Evolutionary conservation across 345 rosid species (phyloP), one percentile per base, ranked within the genome.

Genomic region (Bruguiera sexangula): DNA sequence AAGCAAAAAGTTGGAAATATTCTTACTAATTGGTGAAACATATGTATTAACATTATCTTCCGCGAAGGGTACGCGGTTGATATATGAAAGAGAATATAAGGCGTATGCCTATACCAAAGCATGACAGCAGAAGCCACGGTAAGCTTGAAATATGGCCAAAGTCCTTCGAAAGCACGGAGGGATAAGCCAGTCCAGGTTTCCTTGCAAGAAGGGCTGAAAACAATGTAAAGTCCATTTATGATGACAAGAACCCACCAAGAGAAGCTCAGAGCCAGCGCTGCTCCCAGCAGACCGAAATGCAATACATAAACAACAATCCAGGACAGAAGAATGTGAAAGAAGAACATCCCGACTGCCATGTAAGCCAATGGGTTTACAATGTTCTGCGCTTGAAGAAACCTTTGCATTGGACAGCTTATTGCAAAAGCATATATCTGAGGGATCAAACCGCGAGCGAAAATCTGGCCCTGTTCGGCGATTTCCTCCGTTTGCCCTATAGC

Each of bases 331-430:
- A 82, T 69, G 81, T 94, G 98, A 20, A 94, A 0, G 50, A 91
- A 69, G 79, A 89, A 84, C 8, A 94, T 96, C 13, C 84, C 95
- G 39, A 89, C 76, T 0, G 96, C 75, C 88, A 89, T 94, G 58
- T 73, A 86, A 4, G 98, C 98, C 74, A 94, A 72, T 32, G 97
- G 98, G 75, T 94, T 91, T 0, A 94, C 98, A 6, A 91, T 86
- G 84, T 94, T 94, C 84, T 94, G 97, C 32, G 98, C 98, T 65
- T 94, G 98, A 31, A 94, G 90, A 74, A 87, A 94, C 76, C 97
- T 82, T 77, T 89, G 97, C 93, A 91, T 78, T 0, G 97, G 98
- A 66, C 95, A 91, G 69, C 87, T 81, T 0, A 94, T 21, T 0
- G 98, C 92, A 54, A 94, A 89, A 1, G 97, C 96, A 36, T 87